Percentiles rank a stretch among this genome's conserved stretches.
Evolutionary conservation across 2,329 filamentous ascomycete genomes (phyloP).

Genomic region (Alternaria novae-zelandiae): DNA sequence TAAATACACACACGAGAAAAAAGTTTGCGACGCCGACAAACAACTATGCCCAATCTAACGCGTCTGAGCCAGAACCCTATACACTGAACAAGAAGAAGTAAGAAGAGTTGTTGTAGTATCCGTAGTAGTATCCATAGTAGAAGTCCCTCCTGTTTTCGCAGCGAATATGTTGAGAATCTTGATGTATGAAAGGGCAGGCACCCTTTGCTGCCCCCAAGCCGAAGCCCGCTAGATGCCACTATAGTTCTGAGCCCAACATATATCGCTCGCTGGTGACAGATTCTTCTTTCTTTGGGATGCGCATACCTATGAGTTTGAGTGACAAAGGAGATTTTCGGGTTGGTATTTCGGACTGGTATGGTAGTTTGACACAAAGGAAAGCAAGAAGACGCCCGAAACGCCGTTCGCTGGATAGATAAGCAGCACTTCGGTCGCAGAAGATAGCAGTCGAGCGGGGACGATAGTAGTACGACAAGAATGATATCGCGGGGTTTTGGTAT

Average conservation of each 20-base stretch:
- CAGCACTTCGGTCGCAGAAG: neutral
- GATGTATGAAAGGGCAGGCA: no score
- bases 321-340: neutral
- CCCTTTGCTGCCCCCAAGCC: no score
- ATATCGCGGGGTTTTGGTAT: conserved; percentile 3
- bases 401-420: conserved; percentile 10
- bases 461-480: neutral
- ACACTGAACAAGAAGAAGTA: neutral
- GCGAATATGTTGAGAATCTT: no score
- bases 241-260: neutral
- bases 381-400: conserved; percentile 10
- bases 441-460: neutral
- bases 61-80: neutral
- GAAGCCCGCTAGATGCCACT: neutral
- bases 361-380: neutral
- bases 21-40: neutral
- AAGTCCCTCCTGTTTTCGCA: no score
- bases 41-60: neutral
- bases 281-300: neutral
- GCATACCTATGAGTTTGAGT: neutral
- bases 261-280: no score
- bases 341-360: neutral
- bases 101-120: no score
- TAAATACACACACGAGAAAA: neutral
- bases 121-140: no score